Conservation (phyloP, 352 stramenopile species). For the Pythium coloratum region DNA sequence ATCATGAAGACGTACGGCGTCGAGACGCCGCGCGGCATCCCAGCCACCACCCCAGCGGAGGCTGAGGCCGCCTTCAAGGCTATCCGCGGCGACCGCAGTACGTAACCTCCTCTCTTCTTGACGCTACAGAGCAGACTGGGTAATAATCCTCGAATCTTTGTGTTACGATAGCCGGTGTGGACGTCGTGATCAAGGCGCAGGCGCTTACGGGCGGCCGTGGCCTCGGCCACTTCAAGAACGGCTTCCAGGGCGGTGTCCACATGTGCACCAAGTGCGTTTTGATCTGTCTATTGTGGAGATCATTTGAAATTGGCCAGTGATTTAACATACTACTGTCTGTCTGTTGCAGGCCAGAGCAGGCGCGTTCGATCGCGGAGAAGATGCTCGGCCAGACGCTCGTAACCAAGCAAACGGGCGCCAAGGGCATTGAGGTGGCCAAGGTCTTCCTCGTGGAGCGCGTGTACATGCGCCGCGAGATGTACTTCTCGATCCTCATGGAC, state of each 20-base stretch:
- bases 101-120: conserved; percentile 14
- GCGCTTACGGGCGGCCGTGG: conserved; percentile 95
- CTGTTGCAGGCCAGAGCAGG: conserved; percentile 47
- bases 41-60: conserved; percentile 78
- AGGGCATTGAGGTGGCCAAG: conserved; percentile 89
- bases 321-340: too few relatives aligned
- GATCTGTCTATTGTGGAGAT: too few relatives aligned
- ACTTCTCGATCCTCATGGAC: conserved; percentile 99
- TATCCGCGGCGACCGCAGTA: conserved; percentile 74
- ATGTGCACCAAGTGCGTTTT: conserved; percentile 83
- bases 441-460: conserved; percentile 92
- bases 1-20: conserved; percentile 92
- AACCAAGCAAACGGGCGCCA: conserved; percentile 93
- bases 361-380: conserved; percentile 80
- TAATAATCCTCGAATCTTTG: conserved; percentile 5
- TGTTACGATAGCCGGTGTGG: conserved; percentile 56
- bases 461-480: conserved; percentile 96
- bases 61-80: conserved; percentile 78
- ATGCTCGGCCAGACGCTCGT: conserved; percentile 95
- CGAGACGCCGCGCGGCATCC: conserved; percentile 63
- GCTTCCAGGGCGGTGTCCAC: conserved; percentile 97
- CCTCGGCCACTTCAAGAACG: conserved; percentile 96
- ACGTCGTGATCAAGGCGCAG: conserved; percentile 97
- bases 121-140: too few relatives aligned
- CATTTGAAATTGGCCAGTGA: too few relatives aligned